These are phyloP conservation scores for Aspergillus avenaceus DNA, from an alignment of 495 filamentous ascomycete species.

Conservation along the genomic window DNA sequence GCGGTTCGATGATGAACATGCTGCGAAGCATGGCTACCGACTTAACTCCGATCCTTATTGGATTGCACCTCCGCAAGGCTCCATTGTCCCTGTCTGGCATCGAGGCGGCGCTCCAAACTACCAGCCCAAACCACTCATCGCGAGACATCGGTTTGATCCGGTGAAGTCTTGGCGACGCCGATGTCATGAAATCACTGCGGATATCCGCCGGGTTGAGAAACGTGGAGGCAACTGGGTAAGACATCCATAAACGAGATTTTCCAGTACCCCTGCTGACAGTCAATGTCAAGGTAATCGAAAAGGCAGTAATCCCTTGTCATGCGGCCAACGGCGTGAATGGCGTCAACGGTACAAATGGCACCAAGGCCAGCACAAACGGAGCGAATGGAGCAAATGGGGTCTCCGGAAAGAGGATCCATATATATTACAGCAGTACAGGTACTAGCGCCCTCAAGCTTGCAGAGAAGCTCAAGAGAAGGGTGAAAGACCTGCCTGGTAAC, in stretches of 20 bases:
- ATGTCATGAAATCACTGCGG: background rate
- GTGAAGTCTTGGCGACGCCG: conserved; percentile 1
- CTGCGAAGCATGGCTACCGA: background rate
- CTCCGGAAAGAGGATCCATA: background rate
- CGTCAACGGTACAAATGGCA: background rate
- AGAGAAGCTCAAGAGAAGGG: background rate
- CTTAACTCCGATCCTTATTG: conserved; percentile 2
- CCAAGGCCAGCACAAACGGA: too few relatives aligned
- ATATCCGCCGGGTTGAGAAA: background rate
- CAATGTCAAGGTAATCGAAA: too few relatives aligned
- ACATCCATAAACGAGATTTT: background rate
- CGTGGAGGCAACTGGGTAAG: background rate
- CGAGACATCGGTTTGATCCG: background rate
- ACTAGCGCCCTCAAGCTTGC: background rate
- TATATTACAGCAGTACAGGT: conserved; percentile 1
- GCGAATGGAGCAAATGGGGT: background rate
- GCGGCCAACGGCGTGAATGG: too few relatives aligned
- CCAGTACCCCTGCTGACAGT: too few relatives aligned
- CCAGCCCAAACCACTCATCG: conserved; percentile 1
- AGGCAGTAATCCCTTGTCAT: too few relatives aligned
- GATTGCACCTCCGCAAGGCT: conserved; percentile 1
- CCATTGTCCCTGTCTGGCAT: background rate
- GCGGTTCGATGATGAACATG: conserved; percentile 1
- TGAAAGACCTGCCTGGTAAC: background rate
- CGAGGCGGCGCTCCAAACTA: conserved; percentile 3